These are phyloP conservation scores for Colletotrichum sp. DNA, from an alignment of 2,329 filamentous ascomycete genomes.

Conservation along the genomic window DNA sequence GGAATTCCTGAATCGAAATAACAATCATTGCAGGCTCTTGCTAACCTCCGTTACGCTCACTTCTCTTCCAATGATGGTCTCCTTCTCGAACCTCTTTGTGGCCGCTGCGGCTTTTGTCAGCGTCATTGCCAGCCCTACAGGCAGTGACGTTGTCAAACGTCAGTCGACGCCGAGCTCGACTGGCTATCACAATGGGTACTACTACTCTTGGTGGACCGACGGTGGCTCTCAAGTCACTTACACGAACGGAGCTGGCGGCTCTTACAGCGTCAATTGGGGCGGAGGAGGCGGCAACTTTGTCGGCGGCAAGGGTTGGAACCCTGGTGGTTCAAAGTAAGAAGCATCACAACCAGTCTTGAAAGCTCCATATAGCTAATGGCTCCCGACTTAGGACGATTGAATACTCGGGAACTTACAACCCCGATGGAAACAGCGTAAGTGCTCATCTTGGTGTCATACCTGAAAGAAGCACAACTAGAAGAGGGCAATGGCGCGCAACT, in stretches of 20 bases:
- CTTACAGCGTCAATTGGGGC: conserved; percentile 50
- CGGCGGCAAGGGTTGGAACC: conserved; percentile 63
- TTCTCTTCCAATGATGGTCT: neutral
- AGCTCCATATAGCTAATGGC: neutral
- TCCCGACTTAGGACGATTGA: conserved; percentile 20
- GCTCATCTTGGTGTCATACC: neutral
- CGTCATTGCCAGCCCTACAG: neutral
- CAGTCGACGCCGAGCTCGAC: conserved; percentile 30
- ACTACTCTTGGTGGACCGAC: conserved; percentile 51
- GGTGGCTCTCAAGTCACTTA: conserved; percentile 43
- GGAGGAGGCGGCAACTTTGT: conserved; percentile 55
- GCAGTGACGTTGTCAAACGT: neutral
- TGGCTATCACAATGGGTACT: conserved; percentile 42
- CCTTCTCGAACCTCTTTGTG: neutral
- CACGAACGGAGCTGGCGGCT: conserved; percentile 45
- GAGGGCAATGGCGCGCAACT: too few relatives aligned
- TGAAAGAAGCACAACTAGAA: neutral
- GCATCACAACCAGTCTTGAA: neutral
- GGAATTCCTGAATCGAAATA: neutral
- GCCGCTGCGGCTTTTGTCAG: neutral
- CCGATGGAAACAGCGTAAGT: conserved; percentile 28
- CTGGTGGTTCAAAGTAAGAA: conserved; percentile 44
- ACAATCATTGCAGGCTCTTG: neutral
- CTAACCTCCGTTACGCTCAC: neutral
- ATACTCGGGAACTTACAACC: conserved; percentile 33